Evolutionary conservation across 169 alveolate genomes (phyloP).

Genomic region (Plasmodium coatneyi): DNA sequence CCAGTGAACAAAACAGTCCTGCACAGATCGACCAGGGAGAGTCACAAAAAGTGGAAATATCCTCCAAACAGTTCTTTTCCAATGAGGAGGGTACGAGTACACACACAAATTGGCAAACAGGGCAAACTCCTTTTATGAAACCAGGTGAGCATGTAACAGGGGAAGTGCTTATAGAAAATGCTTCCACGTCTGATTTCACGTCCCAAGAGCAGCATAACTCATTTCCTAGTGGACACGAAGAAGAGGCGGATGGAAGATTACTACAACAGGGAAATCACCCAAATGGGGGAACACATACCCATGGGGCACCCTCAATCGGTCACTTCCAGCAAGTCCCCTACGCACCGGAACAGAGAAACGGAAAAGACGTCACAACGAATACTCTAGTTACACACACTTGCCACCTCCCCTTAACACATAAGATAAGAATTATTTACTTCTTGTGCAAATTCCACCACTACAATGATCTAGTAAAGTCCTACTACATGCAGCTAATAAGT

Average conservation of each 20-base stretch:
- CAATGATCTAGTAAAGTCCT: slow-evolving; percentile 42
- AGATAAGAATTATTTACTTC: slow-evolving; percentile 51
- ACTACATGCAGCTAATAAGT: slow-evolving; percentile 39
- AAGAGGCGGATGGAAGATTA: neutral
- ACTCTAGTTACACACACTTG: neutral
- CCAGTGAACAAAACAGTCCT: neutral
- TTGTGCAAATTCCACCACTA: slow-evolving; percentile 61
- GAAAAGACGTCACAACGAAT: slow-evolving; percentile 5
- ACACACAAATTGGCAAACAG: neutral
- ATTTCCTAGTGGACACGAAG: neutral
- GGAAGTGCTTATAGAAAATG: neutral
- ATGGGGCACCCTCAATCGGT: neutral
- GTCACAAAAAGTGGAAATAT: neutral
- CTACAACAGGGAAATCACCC: neutral
- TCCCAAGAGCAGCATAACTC: neutral
- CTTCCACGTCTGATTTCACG: neutral
- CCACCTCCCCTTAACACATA: slow-evolving; percentile 29
- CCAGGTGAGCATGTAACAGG: neutral
- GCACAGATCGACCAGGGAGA: neutral
- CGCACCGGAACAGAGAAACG: neutral
- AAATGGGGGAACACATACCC: neutral
- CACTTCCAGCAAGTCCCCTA: neutral
- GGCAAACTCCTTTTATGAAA: neutral
- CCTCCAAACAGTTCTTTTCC: neutral
- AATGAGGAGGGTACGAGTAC: neutral